These are phyloP conservation scores for Talaromyces verruculosus DNA, from an alignment of 2,329 filamentous ascomycete species.

Conservation along the genomic window DNA sequence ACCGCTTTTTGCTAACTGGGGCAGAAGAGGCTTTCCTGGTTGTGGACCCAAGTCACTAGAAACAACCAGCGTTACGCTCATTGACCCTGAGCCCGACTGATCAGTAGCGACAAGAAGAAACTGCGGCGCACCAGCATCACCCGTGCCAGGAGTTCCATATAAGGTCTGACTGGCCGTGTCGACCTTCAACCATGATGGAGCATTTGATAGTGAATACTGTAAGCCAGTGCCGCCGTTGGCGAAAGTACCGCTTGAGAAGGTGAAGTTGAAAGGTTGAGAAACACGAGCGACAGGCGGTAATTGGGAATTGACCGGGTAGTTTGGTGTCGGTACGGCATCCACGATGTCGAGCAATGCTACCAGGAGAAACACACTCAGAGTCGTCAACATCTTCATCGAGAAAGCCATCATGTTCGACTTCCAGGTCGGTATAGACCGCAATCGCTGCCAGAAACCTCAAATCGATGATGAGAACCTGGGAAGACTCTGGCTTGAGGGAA, in stretches of 20 bases:
- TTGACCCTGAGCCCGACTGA: conserved; percentile 59
- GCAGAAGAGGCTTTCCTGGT: conserved; percentile 35
- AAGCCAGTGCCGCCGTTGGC: conserved; percentile 56
- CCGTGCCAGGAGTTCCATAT: conserved; percentile 65
- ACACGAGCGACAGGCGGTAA: conserved; percentile 75
- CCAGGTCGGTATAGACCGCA: conserved; percentile 10
- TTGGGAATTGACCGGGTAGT: conserved; percentile 81
- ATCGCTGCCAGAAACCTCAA: conserved; percentile 14
- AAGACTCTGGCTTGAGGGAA: conserved; percentile 6
- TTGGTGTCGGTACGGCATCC: conserved; percentile 41
- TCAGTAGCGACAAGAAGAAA: conserved; percentile 72
- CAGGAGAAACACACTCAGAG: conserved; percentile 29
- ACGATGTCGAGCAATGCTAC: conserved; percentile 32
- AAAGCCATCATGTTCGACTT: conserved; percentile 15
- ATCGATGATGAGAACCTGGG: conserved; percentile 8
- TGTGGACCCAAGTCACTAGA: conserved; percentile 49
- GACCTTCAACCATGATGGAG: conserved; percentile 73
- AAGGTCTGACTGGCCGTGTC: conserved; percentile 65
- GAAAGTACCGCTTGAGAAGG: conserved; percentile 64
- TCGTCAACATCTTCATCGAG: conserved; percentile 28
- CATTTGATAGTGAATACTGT: conserved; percentile 64
- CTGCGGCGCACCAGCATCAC: conserved; percentile 57
- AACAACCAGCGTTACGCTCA: conserved; percentile 70
- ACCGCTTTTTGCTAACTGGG: conserved; percentile 39
- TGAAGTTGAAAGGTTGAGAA: conserved; percentile 52